Percentiles rank a stretch among this genome's conserved stretches.
Evolutionary conservation across 2,329 filamentous ascomycete genomes (phyloP).

Genomic region (Monosporascus sp.): DNA sequence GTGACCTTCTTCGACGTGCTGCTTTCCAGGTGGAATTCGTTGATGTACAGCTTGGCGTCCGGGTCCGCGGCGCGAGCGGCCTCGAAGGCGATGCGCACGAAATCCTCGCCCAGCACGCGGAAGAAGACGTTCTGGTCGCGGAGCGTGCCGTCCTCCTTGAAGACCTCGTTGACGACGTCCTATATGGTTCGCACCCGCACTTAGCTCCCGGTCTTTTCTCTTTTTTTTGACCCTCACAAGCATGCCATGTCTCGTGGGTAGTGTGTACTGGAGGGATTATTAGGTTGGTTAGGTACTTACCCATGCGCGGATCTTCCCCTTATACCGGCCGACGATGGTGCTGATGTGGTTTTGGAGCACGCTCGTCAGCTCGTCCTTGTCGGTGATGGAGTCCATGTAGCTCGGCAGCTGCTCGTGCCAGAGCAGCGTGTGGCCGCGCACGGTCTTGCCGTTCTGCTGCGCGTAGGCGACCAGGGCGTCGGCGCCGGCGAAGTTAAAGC

Average conservation of each 20-base stretch:
- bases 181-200: slow-evolving; percentile 7
- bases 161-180: slow-evolving; percentile 59
- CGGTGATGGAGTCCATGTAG: slow-evolving; percentile 33
- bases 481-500: slow-evolving; percentile 50
- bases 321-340: slow-evolving; percentile 49
- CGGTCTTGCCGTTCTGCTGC: slow-evolving; percentile 31
- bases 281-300: slow-evolving; percentile 1
- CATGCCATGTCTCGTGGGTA: too few relatives aligned
- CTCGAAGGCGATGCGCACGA: slow-evolving; percentile 62
- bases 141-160: slow-evolving; percentile 51
- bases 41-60: slow-evolving; percentile 63
- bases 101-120: slow-evolving; percentile 60
- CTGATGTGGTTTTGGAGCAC: slow-evolving; percentile 54
- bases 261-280: too few relatives aligned
- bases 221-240: too few relatives aligned
- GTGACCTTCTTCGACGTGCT: slow-evolving; percentile 50
- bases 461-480: slow-evolving; percentile 40
- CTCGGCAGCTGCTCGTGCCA: slow-evolving; percentile 43
- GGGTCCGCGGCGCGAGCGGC: slow-evolving; percentile 61
- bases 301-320: slow-evolving; percentile 55
- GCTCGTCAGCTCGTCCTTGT: slow-evolving; percentile 33
- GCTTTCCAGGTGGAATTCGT: slow-evolving; percentile 61
- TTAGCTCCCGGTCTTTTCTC: background rate
- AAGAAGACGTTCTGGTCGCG: slow-evolving; percentile 54
- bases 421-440: slow-evolving; percentile 50